phyloP scores from a whole-genome alignment of 192 early-diverging fungal genomes.

The Coemansia sp. region DNA sequence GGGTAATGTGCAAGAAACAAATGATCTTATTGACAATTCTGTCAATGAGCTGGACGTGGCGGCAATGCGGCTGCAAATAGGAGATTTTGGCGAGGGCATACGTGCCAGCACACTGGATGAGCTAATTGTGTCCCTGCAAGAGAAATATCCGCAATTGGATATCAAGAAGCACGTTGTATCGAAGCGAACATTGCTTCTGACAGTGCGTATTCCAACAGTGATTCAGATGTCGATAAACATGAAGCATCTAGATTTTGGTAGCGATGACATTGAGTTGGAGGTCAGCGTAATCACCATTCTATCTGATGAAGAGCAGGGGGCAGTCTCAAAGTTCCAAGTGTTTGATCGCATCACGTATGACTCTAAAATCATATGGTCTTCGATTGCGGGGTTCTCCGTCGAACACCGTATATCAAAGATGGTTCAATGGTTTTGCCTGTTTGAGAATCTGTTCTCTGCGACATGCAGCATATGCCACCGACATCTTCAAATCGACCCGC shows the following conservation, averaged over 20 bases:
- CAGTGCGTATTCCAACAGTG: constrained; percentile 45
- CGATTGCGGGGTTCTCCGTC: constrained; percentile 44
- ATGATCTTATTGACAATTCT: constrained; percentile 27
- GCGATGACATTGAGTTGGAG: constrained; percentile 21
- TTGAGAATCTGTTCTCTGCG: constrained; percentile 45
- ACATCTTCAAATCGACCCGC: constrained; percentile 50
- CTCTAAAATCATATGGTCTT: constrained; percentile 49
- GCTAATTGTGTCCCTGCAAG: constrained; percentile 18
- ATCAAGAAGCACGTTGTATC: constrained; percentile 22
- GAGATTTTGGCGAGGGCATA: constrained; percentile 45
- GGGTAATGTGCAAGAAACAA: constrained; percentile 18
- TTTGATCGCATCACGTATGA: constrained; percentile 46
- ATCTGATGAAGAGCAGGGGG: constrained; percentile 38
- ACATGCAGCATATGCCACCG: constrained; percentile 43
- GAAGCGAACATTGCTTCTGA: constrained; percentile 29
- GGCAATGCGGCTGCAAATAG: constrained; percentile 48
- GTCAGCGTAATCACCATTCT: constrained; percentile 32
- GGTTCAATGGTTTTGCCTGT: constrained; percentile 49
- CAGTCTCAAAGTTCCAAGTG: constrained; percentile 37
- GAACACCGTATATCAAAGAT: constrained; percentile 46
- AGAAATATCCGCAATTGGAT: constrained; percentile 29
- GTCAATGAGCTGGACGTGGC: constrained; percentile 44
- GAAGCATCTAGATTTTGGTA: constrained; percentile 23
- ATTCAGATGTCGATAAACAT: constrained; percentile 41
- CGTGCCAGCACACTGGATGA: constrained; percentile 23